A percentile compares a stretch with the other conserved stretches of the same genome.
These are phyloP conservation scores for Onygenales sp. DNA, from an alignment of 2,329 filamentous ascomycete species.

Conservation along the genomic window DNA sequence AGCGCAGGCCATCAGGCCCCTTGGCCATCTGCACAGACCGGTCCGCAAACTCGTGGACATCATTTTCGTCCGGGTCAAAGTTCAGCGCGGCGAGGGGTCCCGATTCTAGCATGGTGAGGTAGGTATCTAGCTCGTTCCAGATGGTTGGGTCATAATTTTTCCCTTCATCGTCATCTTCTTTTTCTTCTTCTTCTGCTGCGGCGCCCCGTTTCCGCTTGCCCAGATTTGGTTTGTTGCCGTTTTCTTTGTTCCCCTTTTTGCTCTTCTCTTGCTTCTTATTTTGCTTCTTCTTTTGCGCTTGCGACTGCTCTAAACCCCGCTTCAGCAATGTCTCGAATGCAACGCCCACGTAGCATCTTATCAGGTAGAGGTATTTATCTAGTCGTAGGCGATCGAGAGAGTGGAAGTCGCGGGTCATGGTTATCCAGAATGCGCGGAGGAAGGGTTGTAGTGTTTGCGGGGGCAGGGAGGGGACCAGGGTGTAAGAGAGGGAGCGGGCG, in stretches of 20 bases:
- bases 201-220: slow-evolving; percentile 11
- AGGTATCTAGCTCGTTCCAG: slow-evolving; percentile 23
- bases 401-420: slow-evolving; percentile 60
- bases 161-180: slow-evolving; percentile 7
- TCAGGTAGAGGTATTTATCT: slow-evolving; percentile 86
- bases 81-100: slow-evolving; percentile 31
- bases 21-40: slow-evolving; percentile 31
- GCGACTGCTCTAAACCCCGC: slow-evolving; percentile 10
- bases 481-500: slow-evolving; percentile 61
- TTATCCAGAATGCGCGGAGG: slow-evolving; percentile 61
- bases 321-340: slow-evolving; percentile 45
- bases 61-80: slow-evolving; percentile 18
- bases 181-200: slow-evolving; percentile 13
- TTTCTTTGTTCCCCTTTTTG: slow-evolving; percentile 18
- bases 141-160: slow-evolving; percentile 11
- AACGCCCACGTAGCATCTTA: slow-evolving; percentile 67
- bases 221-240: slow-evolving; percentile 19
- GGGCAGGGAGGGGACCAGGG: slow-evolving; percentile 54
- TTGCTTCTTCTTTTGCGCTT: slow-evolving; percentile 5
- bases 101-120: slow-evolving; percentile 30
- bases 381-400: slow-evolving; percentile 65
- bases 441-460: slow-evolving; percentile 35
- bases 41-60: slow-evolving; percentile 9
- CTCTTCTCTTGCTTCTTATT: slow-evolving; percentile 24
- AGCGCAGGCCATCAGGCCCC: slow-evolving; percentile 72